Base-by-base conservation (phyloP, 2,329 filamentous ascomycete genomes). In the Ascochyta clinopodiicola region DNA sequence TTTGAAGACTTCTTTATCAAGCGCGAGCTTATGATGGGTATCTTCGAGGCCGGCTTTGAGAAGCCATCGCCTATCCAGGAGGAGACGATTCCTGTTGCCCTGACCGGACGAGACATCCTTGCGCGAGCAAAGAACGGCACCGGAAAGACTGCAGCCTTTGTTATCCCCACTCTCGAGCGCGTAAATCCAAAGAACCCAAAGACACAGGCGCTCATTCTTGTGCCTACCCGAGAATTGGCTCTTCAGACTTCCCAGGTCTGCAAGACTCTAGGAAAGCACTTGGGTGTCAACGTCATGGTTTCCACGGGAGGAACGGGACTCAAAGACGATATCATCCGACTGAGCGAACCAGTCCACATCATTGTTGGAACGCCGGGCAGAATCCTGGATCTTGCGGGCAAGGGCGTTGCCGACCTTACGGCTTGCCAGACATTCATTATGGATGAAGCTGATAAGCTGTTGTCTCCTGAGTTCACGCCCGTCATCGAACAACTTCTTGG, bases 61-160 rank as follows among this genome's bases (percentile, higher is more conserved):
- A 97, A 96, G 80, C 95, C 95, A 15, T 99, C 95, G 53, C 95
- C 95, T 10, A 99, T 99, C 69, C 95, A 99, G 86, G 95, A 99
- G 88, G 95, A 98, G 81, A 92, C 95, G 51, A 97, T 99, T 71
- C 95, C 95, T 43, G 94, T 99, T 64, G 95, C 95, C 45, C 84
- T 99, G 53, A 96, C 94, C 43, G 95, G 95, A 52, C 87, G 94
- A 79, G 95, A 99, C 74, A 93, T 99, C 69, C 85, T 99, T 62
- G 95, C 95, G 57, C 87, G 95, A 78, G 95, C 95, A 64, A 99
- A 99, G 83, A 99, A 99, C 77, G 95, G 95, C 62, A 99, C 95
- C 34, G 95, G 95, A 75, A 99, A 99, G 82, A 99, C 95, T 9
- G 95, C 94, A 22, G 96, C 96, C 60, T 99, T 98, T 75, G 91